A percentile compares a stretch with the other conserved stretches of the same genome.
phyloP scores from a whole-genome alignment of 2,329 filamentous ascomycete genomes.

The Xylariaceae sp. region DNA sequence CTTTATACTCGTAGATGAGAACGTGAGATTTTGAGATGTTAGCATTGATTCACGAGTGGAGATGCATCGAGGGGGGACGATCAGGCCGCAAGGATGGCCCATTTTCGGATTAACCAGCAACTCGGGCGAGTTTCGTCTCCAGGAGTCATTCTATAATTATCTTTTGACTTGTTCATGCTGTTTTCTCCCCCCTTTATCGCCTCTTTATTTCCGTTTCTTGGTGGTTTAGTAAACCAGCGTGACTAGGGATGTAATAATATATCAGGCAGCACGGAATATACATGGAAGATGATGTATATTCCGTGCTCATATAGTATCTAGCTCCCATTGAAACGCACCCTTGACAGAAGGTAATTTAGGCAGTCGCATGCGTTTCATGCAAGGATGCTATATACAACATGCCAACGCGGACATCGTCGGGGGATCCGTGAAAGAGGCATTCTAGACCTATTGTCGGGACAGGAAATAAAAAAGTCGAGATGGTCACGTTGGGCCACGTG shows the following conservation, averaged over 20 bases:
- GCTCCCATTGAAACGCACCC: neutral
- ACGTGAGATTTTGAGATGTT: slow-evolving; percentile 1
- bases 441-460: slow-evolving; percentile 1
- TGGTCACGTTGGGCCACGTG: slow-evolving; percentile 14
- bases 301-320: neutral
- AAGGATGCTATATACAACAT: slow-evolving; percentile 6
- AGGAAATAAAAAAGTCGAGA: slow-evolving; percentile 1
- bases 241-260: neutral
- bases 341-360: neutral
- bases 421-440: neutral
- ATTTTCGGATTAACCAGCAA: neutral
- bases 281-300: too few relatives aligned
- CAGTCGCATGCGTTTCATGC: slow-evolving; percentile 8
- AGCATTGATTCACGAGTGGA: neutral
- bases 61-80: neutral
- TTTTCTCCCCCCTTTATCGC: neutral
- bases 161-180: neutral
- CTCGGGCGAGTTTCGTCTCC: slow-evolving; percentile 2
- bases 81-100: neutral
- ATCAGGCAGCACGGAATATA: neutral
- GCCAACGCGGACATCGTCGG: slow-evolving; percentile 7
- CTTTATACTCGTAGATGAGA: neutral
- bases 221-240: neutral
- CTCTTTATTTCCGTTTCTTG: neutral
- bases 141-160: neutral